Evolutionary conservation across 331 rosid genomes (phyloP).

Genomic region (Stylosanthes scabra): DNA sequence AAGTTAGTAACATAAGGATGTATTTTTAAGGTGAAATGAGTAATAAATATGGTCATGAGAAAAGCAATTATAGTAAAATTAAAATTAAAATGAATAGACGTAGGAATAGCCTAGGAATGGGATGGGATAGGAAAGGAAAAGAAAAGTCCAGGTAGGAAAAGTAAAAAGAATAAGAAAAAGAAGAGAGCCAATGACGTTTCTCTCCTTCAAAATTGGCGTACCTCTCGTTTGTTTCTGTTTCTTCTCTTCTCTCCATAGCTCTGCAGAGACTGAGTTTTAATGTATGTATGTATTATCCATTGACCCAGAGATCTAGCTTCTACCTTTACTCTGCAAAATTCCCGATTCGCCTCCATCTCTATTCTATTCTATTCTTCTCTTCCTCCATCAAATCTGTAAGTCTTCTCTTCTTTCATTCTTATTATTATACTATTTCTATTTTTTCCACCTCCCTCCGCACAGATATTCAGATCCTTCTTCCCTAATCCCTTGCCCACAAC

Average conservation of each 20-base stretch:
- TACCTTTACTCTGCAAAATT: neutral
- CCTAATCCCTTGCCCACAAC: neutral
- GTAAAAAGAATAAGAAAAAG: too few relatives aligned
- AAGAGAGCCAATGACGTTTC: neutral
- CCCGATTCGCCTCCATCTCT: neutral
- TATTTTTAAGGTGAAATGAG: too few relatives aligned
- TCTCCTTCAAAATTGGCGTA: neutral
- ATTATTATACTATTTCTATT: neutral
- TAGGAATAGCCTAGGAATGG: too few relatives aligned
- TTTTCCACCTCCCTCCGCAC: neutral
- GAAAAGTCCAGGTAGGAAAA: too few relatives aligned
- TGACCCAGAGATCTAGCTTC: slow-evolving; percentile 67
- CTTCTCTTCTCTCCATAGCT: neutral
- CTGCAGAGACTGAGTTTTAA: neutral
- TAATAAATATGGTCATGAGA: too few relatives aligned
- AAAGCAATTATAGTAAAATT: too few relatives aligned
- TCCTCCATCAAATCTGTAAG: slow-evolving; percentile 36
- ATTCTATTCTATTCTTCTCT: neutral
- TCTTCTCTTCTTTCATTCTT: neutral
- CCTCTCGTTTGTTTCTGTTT: neutral
- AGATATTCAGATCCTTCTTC: slow-evolving; percentile 44
- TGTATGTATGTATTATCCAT: slow-evolving; percentile 27
- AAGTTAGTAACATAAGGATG: neutral
- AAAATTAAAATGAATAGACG: neutral
- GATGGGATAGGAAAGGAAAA: neutral